Evolutionary conservation across 345 rosid species (phyloP), one percentile per base, ranked within the genome.

Genomic region (Eucalyptus guilfoylei): DNA sequence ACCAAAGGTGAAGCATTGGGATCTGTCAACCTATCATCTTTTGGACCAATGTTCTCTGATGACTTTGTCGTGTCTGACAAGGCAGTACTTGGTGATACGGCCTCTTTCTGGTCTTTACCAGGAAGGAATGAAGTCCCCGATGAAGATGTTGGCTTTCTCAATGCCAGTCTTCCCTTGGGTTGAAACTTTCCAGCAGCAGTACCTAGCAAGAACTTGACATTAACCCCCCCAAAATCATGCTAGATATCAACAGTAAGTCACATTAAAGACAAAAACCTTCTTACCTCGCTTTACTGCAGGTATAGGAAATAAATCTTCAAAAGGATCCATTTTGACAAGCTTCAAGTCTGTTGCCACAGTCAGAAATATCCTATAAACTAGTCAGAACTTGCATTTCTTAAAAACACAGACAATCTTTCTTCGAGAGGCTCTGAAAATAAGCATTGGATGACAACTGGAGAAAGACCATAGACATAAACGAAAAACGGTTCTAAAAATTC

Each of bases 151-250:
- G 44, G 87, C 88, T 85, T 91, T n/a, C 86, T 86, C 14, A 89
- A 91, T 52, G 52, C 88, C 8, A 47, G 87, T 89, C 90, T 94
- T 40, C 90, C 92, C 90, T 87, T 91, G 8, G 96, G 95, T 76
- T 91, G 95, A 92, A 92, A 94, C 91, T 91, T 94, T 19, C 90
- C 89, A 50, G 91, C 90, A 72, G 92, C 69, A 52, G 93, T 87
- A 87, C 89, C 94, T 92, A 90, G 55, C 58, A 87, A 89, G 86
- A 58, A 90, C 80, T 62, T 49, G 86, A 90, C 9, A 87, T 80
- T 49, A 87, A 91, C 52, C 48, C 42, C 67, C 30, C 52, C 64
- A 17, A 45, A 69, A 55, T 40, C 32, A 58, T 44, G 45, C 37
- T 32, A 48, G 48, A 26, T 10, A n/a, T 17, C 52, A 34, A 49